Evolutionary conservation across 345 rosid species (phyloP), one percentile per base, ranked within the genome.

Genomic region (Linum usitatissimum): DNA sequence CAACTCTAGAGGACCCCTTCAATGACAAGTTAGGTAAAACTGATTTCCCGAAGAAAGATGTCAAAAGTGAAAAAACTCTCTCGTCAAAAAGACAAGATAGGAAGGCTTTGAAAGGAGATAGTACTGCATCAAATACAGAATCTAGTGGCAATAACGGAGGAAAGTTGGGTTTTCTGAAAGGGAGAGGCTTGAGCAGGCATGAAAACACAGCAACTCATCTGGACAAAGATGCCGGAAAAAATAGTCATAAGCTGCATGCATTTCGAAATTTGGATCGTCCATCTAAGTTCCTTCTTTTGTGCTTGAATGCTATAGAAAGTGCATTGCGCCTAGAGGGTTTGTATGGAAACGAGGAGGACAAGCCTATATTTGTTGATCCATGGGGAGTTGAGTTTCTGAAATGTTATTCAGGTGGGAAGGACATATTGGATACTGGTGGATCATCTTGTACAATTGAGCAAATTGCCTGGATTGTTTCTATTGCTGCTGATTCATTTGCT

Each of bases 331-430:
- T 5, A 30, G 78, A 77, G 42, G 70, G 49, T 59, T 59, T 68
- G 51, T 75, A 65, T 68, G 69, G 53, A 49, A 62, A 64, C 23
- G 78, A 76, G 36, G 69, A 49, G 23, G 78, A 73, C 3, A 79
- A 69, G 60, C 76, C 83, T 60, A 70, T 93, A 66, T 83, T 79
- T 73, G 62, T 70, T 61, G 82, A 77, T 60, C 42, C 80, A 20
- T 93, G 94, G 99, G 99, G 99, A 39, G 61, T 83, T 66, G 88
- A 93, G 77, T 93, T 86, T 63, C 87, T 83, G 90, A 84, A 84
- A 71, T 72, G 77, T 60, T 87, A 73, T 66, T 71, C 77, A 0
- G 61, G 73, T 53, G 91, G 86, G 36, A 79, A 61, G 53, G 84
- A 84, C 62, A 71, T 90, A 69, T 5, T 90, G 57, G 98, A 85